Percentiles rank a stretch among this genome's conserved stretches.
These are phyloP conservation scores for Trichoderma reesei DNA, from an alignment of 495 filamentous ascomycete genomes.

Conservation along the genomic window DNA sequence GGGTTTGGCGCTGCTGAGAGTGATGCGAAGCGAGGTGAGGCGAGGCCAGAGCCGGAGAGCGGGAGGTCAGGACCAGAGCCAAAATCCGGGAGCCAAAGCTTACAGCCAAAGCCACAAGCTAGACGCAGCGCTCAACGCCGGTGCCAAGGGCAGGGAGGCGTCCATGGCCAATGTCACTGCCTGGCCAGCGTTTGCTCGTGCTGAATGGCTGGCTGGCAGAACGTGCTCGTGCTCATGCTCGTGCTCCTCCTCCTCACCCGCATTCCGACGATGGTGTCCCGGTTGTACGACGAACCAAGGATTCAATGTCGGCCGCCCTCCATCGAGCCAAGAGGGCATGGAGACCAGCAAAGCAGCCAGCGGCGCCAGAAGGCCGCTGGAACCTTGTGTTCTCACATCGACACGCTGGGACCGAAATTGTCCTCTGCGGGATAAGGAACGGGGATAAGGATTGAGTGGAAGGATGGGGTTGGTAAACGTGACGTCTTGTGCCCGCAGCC, in stretches of 20 bases:
- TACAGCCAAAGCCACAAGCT: not conserved
- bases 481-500: too few species aligned
- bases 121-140: not conserved
- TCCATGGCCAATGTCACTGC: not conserved
- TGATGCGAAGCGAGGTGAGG: not conserved
- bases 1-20: too few species aligned
- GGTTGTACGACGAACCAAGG: not conserved
- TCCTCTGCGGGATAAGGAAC: too few species aligned
- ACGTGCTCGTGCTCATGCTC: not conserved
- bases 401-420: not conserved
- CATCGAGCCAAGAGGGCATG: not conserved
- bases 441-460: too few species aligned
- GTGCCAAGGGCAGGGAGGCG: not conserved
- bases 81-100: too few species aligned
- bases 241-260: too few species aligned
- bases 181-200: not conserved
- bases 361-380: not conserved
- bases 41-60: not conserved
- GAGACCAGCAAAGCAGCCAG: not conserved
- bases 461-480: too few species aligned
- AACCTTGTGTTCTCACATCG: not conserved
- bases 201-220: not conserved
- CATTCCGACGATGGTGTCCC: not conserved
- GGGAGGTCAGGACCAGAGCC: too few species aligned
- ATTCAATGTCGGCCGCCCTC: not conserved